phyloP scores from a whole-genome alignment of 768 basidiomycete species.

The Leucogyrophana mollusca region DNA sequence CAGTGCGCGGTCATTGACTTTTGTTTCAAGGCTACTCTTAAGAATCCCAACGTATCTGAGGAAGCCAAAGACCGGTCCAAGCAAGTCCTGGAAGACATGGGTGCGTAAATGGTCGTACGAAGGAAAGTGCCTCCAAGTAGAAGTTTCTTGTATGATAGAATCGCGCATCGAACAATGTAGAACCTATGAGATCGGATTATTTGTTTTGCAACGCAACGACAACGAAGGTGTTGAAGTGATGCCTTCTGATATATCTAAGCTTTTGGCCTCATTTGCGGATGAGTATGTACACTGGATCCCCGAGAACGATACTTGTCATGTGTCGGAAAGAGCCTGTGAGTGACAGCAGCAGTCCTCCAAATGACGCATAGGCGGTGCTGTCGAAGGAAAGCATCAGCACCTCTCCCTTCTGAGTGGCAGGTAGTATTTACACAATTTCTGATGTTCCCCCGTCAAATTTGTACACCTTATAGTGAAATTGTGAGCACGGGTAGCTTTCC shows the following conservation, averaged over 20 bases:
- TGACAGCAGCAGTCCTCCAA: constrained; percentile 94
- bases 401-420: constrained; percentile 1
- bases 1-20: background rate
- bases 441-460: constrained; percentile 87
- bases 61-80: constrained; percentile 14
- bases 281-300: constrained; percentile 89
- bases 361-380: constrained; percentile 95
- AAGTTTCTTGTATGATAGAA: too few species aligned
- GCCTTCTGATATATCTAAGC: too few species aligned
- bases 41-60: constrained; percentile 20
- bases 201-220: too few species aligned
- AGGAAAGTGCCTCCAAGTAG: too few species aligned
- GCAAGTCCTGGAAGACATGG: constrained; percentile 11
- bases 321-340: constrained; percentile 91
- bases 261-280: constrained; percentile 72
- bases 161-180: too few species aligned
- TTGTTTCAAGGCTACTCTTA: constrained; percentile 15
- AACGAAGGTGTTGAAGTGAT: too few species aligned
- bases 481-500: background rate
- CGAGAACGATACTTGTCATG: constrained; percentile 87
- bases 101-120: background rate
- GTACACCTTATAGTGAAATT: constrained; percentile 66
- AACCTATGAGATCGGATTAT: too few species aligned
- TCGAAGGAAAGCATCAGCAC: constrained; percentile 2
- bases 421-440: constrained; percentile 71